Evolutionary conservation across 495 filamentous ascomycete species (phyloP).

Genomic region (Aspergillus panamensis): DNA sequence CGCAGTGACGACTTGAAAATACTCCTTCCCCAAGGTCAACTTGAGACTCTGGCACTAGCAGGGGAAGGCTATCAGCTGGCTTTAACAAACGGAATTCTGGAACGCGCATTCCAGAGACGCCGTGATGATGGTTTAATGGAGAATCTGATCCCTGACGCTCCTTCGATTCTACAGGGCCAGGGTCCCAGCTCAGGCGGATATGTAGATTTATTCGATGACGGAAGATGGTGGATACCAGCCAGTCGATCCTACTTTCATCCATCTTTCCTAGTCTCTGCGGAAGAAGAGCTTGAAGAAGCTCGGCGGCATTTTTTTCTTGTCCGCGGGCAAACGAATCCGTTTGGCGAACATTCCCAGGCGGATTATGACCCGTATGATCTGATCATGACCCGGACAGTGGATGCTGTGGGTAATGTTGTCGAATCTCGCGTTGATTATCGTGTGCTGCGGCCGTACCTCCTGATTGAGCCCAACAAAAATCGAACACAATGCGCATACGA

Average conservation of each 20-base stretch:
- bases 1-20: neutral
- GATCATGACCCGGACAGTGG: neutral
- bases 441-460: constrained; percentile 6
- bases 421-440: constrained; percentile 16
- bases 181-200: neutral
- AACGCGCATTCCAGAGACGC: neutral
- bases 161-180: neutral
- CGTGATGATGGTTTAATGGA: neutral
- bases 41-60: neutral
- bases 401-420: constrained; percentile 7
- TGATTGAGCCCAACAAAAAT: constrained; percentile 25
- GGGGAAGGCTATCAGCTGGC: neutral
- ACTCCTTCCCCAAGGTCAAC: neutral
- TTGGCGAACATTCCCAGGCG: neutral
- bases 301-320: neutral
- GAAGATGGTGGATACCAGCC: neutral
- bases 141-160: neutral
- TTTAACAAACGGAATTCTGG: neutral
- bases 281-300: neutral
- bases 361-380: neutral
- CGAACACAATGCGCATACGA: constrained; percentile 13
- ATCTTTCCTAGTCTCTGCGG: neutral
- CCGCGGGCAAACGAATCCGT: neutral
- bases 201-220: neutral
- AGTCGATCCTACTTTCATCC: neutral